phyloP scores from a whole-genome alignment of 1,139 yeast species.

The Debaryomycetaceae sp. region DNA sequence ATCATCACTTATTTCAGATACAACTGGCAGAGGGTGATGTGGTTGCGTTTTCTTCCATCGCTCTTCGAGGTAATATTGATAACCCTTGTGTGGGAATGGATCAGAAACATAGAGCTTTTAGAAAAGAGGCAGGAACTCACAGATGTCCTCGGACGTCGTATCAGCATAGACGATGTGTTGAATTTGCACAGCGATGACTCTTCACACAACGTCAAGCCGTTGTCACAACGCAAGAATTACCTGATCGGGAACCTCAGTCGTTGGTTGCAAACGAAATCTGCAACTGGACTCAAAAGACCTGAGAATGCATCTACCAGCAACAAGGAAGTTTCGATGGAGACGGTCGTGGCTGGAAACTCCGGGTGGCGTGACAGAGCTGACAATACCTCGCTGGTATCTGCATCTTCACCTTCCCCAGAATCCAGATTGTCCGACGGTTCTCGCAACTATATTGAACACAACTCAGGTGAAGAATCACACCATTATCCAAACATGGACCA shows the following conservation, averaged over 20 bases:
- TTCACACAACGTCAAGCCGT: neutral
- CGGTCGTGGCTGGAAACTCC: neutral
- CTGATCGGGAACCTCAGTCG: neutral
- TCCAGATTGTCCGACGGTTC: neutral
- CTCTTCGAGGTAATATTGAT: conserved; percentile 37
- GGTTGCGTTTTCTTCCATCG: conserved; percentile 38
- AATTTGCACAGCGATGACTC: neutral
- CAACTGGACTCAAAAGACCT: neutral
- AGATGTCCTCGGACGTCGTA: conserved; percentile 48
- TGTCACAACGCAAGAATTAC: neutral
- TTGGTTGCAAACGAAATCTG: neutral
- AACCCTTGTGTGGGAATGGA: conserved; percentile 53
- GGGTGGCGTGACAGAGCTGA: neutral
- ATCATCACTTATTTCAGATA: conserved; percentile 21
- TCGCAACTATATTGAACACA: neutral
- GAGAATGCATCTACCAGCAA: neutral
- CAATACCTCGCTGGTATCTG: neutral
- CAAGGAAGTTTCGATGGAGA: neutral
- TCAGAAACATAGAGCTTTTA: conserved; percentile 38
- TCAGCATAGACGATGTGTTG: conserved; percentile 35
- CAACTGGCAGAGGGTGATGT: conserved; percentile 31
- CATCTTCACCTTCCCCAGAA: neutral
- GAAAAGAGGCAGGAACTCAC: conserved; percentile 42
- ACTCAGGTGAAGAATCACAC: neutral
- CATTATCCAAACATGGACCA: neutral